These are phyloP conservation scores for Salix koriyanagi DNA, from an alignment of 345 rosid genomes.

Conservation along the genomic window DNA sequence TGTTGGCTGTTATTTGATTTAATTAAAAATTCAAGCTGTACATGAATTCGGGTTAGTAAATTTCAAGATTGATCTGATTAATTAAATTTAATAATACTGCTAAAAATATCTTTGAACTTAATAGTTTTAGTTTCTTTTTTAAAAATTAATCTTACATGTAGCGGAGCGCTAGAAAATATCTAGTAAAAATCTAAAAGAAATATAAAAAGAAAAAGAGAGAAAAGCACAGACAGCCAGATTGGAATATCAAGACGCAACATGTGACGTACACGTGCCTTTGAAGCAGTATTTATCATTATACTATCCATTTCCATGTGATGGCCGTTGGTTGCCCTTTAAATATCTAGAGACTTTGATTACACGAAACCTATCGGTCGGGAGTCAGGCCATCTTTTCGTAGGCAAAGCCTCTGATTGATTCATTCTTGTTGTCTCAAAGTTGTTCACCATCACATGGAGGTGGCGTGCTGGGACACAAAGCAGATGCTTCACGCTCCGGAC, in stretches of 20 bases:
- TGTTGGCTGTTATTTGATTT: no score
- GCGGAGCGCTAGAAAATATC: no score
- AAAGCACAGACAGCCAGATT: not conserved
- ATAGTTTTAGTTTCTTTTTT: no score
- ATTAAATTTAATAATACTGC: no score
- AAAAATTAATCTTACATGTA: no score
- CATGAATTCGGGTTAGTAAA: no score
- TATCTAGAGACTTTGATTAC: not conserved
- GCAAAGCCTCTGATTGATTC: not conserved
- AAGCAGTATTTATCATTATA: not conserved
- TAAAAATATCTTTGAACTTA: no score
- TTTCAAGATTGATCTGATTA: no score
- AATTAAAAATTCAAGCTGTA: no score
- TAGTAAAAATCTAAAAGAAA: not conserved
- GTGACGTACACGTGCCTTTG: not conserved
- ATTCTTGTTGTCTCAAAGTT: not conserved
- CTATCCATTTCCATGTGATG: not conserved
- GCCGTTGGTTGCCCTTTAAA: not conserved
- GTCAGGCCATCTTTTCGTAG: not conserved
- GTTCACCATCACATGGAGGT: not conserved
- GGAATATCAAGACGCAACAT: not conserved
- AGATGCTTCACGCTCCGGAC: not conserved
- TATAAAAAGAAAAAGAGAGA: rapidly evolving
- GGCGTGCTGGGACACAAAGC: slow-evolving; percentile 6
- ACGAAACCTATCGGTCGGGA: not conserved